A percentile compares a stretch with the other conserved stretches of the same genome.
phyloP scores from a whole-genome alignment of 176 grass and related monocot species.

The Calamus simplicifolius region DNA sequence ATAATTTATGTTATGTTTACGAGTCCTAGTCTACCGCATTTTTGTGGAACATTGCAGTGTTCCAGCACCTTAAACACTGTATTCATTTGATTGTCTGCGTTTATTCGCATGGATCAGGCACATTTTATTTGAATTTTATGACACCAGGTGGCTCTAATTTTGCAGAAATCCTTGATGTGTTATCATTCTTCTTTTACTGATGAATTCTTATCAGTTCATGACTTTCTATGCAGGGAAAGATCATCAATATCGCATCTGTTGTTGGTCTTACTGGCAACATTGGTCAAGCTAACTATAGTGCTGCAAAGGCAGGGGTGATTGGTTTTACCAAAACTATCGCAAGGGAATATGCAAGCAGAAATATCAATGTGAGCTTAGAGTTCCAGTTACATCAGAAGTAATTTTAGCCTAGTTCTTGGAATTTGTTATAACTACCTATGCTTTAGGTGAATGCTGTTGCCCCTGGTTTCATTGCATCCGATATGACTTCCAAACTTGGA shows the following conservation, averaged over 20 bases:
- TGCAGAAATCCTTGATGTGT: neutral
- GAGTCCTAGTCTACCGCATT: no score
- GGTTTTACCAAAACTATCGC: slow-evolving; percentile 94
- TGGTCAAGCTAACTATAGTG: slow-evolving; percentile 96
- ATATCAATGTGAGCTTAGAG: slow-evolving; percentile 59
- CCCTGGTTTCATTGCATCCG: slow-evolving; percentile 88
- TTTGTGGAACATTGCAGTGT: no score
- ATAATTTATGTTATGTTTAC: no score
- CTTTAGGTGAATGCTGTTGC: slow-evolving; percentile 88
- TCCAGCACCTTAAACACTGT: no score
- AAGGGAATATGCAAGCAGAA: slow-evolving; percentile 96
- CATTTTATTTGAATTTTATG: neutral
- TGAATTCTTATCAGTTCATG: slow-evolving; percentile 9
- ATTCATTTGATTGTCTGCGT: no score
- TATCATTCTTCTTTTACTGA: neutral
- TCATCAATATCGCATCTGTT: slow-evolving; percentile 94
- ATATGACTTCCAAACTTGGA: slow-evolving; percentile 87
- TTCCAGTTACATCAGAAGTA: neutral
- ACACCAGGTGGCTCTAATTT: neutral
- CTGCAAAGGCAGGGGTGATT: slow-evolving; percentile 91
- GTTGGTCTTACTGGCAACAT: slow-evolving; percentile 87
- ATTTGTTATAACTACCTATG: no score
- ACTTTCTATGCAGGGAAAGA: slow-evolving; percentile 53
- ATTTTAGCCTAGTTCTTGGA: neutral
- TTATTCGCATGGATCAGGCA: no score